Evolutionary conservation across 441 rosid species (phyloP), one percentile per base, ranked within the genome.

Genomic region (Populus hybrid): DNA sequence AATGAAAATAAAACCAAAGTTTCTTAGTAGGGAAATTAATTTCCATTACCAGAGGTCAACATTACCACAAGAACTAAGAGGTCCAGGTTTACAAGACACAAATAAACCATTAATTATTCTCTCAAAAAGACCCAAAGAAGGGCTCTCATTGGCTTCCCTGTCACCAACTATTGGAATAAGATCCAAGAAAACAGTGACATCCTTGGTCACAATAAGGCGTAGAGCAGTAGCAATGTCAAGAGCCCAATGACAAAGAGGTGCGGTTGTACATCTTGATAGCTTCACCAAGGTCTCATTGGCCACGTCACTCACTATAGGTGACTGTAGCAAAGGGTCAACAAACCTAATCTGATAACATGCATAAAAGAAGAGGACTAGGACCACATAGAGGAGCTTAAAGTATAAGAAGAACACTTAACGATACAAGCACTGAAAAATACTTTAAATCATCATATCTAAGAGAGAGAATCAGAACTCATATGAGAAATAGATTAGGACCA

Each of bases 231-330:
- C 95, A 83, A 94, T 91, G 79, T 97, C 99, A 53, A 89, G 87
- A 77, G 96, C 99, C 99, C 99, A 94, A 82, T 92, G 90, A 84
- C 98, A 92, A 57, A 94, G 89, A 40, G 99, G 99, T 73, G 87
- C 73, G 71, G 90, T 96, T 9, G 92, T 90, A 84, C 99, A 97
- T 83, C 84, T 87, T 75, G 98, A 84, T 18, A 97, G 93, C 87
- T 91, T 94, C 88, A 93, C 97, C 88, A 92, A 81, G 82, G 93
- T 89, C 77, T 92, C 94, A 81, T 85, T 93, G 71, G 99, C 97
- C 76, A 85, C 91, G 82, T 85, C 94, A 82, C 93, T 77, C 70
- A 94, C 94, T 69, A 97, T 87, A 68, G 91, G 93, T 59, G 99
- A 97, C 76, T 90, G 91, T 71, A 97, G 84, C 76, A 97, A 86